Base-by-base conservation (phyloP, 345 rosid species). In the Clarkia xantiana region DNA sequence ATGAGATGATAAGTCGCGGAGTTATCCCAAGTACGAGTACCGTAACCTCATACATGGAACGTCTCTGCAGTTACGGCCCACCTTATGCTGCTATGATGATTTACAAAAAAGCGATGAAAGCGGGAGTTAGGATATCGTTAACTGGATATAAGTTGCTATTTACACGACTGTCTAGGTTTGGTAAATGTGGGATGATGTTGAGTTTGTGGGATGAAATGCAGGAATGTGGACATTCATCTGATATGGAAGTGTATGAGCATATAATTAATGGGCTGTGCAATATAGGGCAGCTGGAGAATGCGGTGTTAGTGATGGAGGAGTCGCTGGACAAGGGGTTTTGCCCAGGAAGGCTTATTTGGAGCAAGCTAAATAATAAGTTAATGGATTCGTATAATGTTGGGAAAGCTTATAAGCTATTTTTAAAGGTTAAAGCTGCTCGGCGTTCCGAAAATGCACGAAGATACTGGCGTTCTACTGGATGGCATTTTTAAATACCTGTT, bases 251-350 rank as follows among this genome's bases (percentile, higher is more conserved):
- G 43, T 90, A 86, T 42, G 95, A 86, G 51, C 69, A 68, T 45
- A 72, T 90, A 14, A 73, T 90, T 43, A 74, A 77, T 60, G 95
- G 95, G 18, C 94, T 90, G 18, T 86, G 91, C 76, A 83, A 76
- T 66, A 61, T 79, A 43, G 95, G 97, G 54, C 95, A 90, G 67
- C 76, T 90, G 18, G 94, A 86, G 47, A 90, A 77, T 63, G 94
- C 95, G 11, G 84, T 70, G 20, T 81, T 81, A 67, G 95, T 83
- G 15, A 79, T 81, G 88, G 95, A 90, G 71, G 97, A 90, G 68
- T 72, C 86, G 29, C 47, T 90, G 67, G 56, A 45, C 9, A 70
- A 73, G 68, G 95, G 94, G 38, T 83, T 81, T 71, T 90, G 81
- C 76, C 95, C 97, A 16, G 73, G 79, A 72, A 79, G 79, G 62